Evolutionary conservation across 108 stramenopile species (phyloP).

Genomic region (Fragilaria crotonensis): DNA sequence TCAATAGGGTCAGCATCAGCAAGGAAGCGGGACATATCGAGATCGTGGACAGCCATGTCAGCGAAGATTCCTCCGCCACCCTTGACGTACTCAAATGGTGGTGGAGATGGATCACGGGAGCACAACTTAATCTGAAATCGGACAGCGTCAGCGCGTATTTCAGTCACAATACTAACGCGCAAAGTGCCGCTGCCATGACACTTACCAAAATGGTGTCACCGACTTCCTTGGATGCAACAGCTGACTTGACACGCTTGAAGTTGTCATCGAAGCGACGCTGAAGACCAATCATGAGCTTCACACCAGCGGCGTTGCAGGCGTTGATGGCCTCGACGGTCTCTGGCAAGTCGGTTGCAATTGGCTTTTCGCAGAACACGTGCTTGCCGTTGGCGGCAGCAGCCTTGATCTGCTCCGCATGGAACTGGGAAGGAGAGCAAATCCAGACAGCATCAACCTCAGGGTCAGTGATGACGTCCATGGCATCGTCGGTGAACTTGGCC

Average conservation of each 20-base stretch:
- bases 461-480: conserved; percentile 89
- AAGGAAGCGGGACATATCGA: conserved; percentile 93
- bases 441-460: conserved; percentile 95
- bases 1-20: conserved; percentile 89
- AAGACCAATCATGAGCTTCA: conserved; percentile 92
- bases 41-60: conserved; percentile 97
- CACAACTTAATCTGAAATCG: conserved; percentile 77
- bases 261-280: conserved; percentile 94
- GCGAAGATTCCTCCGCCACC: conserved; percentile 96
- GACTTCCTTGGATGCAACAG: conserved; percentile 79
- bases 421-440: conserved; percentile 93
- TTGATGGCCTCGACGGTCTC: conserved; percentile 96
- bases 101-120: conserved; percentile 90
- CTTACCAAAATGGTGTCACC: conserved; percentile 81
- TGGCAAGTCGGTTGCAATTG: conserved; percentile 87
- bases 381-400: conserved; percentile 87
- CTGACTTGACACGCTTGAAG: conserved; percentile 81
- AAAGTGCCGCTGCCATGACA: too few species aligned
- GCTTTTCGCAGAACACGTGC: conserved; percentile 96
- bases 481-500: conserved; percentile 76
- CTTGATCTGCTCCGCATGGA: conserved; percentile 92
- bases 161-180: too few species aligned
- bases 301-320: conserved; percentile 84
- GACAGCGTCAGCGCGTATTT: too few species aligned
- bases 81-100: conserved; percentile 91